A percentile compares a stretch with the other conserved stretches of the same genome.
Conservation (phyloP, 805 yeast species). For the Huiozyma sinensis region DNA sequence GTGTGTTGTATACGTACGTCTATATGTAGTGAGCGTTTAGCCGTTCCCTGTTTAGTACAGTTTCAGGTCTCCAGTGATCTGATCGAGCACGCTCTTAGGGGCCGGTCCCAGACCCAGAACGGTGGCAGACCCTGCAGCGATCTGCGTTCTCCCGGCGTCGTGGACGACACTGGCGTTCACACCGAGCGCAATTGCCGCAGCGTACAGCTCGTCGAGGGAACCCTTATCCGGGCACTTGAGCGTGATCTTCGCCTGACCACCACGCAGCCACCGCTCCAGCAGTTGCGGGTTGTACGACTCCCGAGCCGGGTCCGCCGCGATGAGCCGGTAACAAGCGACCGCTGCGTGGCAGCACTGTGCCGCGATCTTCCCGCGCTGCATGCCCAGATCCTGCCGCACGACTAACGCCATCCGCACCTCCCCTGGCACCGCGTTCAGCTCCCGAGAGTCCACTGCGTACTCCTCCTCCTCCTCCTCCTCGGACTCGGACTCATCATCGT, state of each 20-base stretch:
- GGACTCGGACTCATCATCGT: constrained; percentile 23
- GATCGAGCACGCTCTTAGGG: constrained; percentile 68
- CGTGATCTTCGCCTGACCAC: constrained; percentile 92
- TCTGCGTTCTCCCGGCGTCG: constrained; percentile 96
- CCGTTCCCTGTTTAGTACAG: constrained; percentile 38
- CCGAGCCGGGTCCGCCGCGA: constrained; percentile 38
- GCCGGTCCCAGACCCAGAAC: constrained; percentile 98
- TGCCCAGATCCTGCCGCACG: constrained; percentile 77
- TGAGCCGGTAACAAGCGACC: constrained; percentile 68
- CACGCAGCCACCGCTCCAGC: constrained; percentile 63
- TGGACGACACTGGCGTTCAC: constrained; percentile 73
- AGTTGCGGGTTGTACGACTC: constrained; percentile 49
- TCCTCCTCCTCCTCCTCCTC: constrained; percentile 44
- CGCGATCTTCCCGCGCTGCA: constrained; percentile 93
- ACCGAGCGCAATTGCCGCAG: constrained; percentile 69
- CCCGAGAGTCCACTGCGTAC: constrained; percentile 46
- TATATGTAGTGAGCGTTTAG: not conserved
- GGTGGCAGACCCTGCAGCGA: constrained; percentile 92
- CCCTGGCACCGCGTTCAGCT: constrained; percentile 59
- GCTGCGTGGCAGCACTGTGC: constrained; percentile 99
- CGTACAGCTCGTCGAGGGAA: constrained; percentile 62
- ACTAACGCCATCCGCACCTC: constrained; percentile 81
- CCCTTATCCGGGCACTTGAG: constrained; percentile 62
- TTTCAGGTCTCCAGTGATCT: constrained; percentile 69
- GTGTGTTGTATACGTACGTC: not conserved